A percentile compares a stretch with the other conserved stretches of the same genome.
These are phyloP conservation scores for Meyerozyma sp. DNA, from an alignment of 1,139 yeast genomes.

Conservation along the genomic window DNA sequence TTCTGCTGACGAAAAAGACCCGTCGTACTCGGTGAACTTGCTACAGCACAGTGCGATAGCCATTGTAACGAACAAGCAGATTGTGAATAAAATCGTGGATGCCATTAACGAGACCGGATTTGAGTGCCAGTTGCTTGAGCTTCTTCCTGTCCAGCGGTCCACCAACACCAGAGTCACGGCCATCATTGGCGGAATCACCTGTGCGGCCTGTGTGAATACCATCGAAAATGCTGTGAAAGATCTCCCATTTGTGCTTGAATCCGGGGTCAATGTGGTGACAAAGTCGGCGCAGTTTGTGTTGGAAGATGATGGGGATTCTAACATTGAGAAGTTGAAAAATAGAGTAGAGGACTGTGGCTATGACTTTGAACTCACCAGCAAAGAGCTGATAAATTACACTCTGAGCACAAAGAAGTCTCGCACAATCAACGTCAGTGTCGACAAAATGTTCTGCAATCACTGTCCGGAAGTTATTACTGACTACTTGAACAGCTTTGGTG, in stretches of 20 bases:
- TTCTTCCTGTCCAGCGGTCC: conserved; percentile 51
- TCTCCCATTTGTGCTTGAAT: conserved; percentile 49
- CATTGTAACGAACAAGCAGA: conserved; percentile 46
- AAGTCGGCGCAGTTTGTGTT: conserved; percentile 59
- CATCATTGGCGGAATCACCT: conserved; percentile 67
- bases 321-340: conserved; percentile 36
- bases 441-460: conserved; percentile 67
- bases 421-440: conserved; percentile 51
- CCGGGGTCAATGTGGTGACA: conserved; percentile 51
- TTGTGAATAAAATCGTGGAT: conserved; percentile 44
- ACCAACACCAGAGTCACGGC: conserved; percentile 50
- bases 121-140: conserved; percentile 51
- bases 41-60: conserved; percentile 41
- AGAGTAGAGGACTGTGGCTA: conserved; percentile 64
- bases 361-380: conserved; percentile 44
- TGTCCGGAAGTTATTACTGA: conserved; percentile 58
- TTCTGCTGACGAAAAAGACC: conserved; percentile 14
- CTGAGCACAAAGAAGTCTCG: conserved; percentile 45
- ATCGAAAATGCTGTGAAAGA: conserved; percentile 45
- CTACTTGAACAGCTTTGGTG: conserved; percentile 49
- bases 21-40: conserved; percentile 35
- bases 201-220: conserved; percentile 65
- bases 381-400: conserved; percentile 38
- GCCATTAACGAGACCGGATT: conserved; percentile 53
- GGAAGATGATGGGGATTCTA: conserved; percentile 21